These are phyloP conservation scores for Quercus phellos DNA, from an alignment of 331 rosid genomes.

Conservation along the genomic window DNA sequence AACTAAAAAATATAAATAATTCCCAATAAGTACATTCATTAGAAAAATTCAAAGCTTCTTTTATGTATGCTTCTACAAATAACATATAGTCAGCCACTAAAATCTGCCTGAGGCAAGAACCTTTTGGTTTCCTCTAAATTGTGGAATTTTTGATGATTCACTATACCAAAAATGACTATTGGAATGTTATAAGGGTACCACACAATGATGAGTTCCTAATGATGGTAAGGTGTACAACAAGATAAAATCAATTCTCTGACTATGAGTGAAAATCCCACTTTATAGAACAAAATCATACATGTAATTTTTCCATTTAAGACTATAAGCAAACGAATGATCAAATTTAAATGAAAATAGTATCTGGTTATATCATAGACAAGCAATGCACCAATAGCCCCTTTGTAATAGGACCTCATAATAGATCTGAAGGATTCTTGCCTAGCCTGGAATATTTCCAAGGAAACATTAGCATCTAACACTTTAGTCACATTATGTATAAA, in stretches of 20 bases:
- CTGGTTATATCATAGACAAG: conserved; percentile 99
- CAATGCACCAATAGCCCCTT: conserved; percentile 98
- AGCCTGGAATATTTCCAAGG: conserved; percentile 47
- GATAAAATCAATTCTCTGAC: neutral
- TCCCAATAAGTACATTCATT: neutral
- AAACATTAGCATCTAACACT: conserved; percentile 1
- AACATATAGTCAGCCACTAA: neutral
- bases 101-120: neutral
- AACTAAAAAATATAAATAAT: conserved; percentile 1
- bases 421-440: conserved; percentile 99
- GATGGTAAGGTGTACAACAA: neutral
- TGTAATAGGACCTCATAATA: conserved; percentile 89
- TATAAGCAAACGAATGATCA: neutral
- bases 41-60: neutral
- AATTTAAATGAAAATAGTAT: conserved; percentile 35
- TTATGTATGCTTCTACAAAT: neutral
- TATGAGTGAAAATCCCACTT: neutral
- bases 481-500: neutral
- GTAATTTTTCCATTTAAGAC: neutral
- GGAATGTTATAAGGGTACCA: neutral
- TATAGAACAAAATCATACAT: neutral
- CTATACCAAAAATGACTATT: neutral
- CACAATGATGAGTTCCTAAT: neutral
- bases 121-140: too few relatives aligned
- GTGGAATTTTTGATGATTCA: neutral